phyloP scores from a whole-genome alignment of 805 yeast species.

The Hanseniaspora clermontiae region DNA sequence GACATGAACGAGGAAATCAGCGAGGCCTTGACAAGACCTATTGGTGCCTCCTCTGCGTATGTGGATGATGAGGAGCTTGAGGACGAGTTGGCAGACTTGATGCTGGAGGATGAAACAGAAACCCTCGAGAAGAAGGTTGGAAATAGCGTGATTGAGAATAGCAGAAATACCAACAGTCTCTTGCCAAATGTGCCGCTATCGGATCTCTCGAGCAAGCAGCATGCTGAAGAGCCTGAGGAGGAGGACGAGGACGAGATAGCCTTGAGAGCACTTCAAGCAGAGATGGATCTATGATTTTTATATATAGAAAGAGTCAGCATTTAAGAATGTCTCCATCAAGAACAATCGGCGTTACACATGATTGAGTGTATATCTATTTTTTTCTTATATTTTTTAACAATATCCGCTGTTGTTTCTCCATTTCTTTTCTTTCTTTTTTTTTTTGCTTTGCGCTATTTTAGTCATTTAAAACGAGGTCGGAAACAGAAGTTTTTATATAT shows the following conservation, averaged over 20 bases:
- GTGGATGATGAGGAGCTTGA: conserved; percentile 87
- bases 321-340: no score
- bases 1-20: conserved; percentile 90
- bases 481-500: no score
- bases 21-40: conserved; percentile 89
- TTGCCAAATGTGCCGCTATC: conserved; percentile 13
- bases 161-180: conserved; percentile 5
- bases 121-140: conserved; percentile 32
- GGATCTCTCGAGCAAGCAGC: conserved; percentile 16
- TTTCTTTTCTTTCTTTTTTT: background rate
- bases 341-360: background rate
- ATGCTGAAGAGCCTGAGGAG: conserved; percentile 31
- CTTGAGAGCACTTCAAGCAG: conserved; percentile 66
- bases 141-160: conserved; percentile 3
- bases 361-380: no score
- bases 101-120: conserved; percentile 64
- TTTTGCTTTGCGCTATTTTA: background rate
- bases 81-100: conserved; percentile 79
- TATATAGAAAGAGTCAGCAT: no score
- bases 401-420: background rate
- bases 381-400: no score
- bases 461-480: background rate
- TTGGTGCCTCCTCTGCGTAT: conserved; percentile 46
- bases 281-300: conserved; percentile 54
- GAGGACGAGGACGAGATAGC: conserved; percentile 81